These are phyloP conservation scores for Pseudognaphalium luteoalbum DNA, from an alignment of 129 eudicot species.

Conservation along the genomic window DNA sequence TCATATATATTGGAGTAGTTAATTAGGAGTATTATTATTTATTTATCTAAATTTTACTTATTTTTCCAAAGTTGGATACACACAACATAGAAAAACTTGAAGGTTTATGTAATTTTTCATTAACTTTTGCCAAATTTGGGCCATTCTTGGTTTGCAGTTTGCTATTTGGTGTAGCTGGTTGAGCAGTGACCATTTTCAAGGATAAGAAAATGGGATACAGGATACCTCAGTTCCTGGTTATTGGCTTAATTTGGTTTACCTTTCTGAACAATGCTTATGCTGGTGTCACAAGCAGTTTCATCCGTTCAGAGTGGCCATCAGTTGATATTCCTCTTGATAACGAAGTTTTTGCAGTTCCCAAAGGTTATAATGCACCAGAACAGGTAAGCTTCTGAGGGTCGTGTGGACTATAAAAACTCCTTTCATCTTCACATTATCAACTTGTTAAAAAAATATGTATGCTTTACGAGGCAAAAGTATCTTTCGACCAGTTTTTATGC, in stretches of 20 bases:
- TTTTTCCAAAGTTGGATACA: too few species aligned
- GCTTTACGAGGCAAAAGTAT: neutral
- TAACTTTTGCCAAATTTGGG: neutral
- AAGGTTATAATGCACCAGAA: conserved; percentile 86
- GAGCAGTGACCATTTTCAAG: conserved; percentile 4
- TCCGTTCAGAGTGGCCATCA: conserved; percentile 84
- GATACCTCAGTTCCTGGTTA: conserved; percentile 43
- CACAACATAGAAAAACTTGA: too few species aligned
- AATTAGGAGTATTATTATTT: too few species aligned
- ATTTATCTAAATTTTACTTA: too few species aligned
- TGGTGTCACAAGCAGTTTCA: conserved; percentile 74
- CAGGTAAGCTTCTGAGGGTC: conserved; percentile 49
- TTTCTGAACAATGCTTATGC: conserved; percentile 46
- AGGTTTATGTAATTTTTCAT: too few species aligned
- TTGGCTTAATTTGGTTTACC: conserved; percentile 41
- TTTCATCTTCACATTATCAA: neutral
- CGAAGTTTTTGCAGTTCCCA: conserved; percentile 71
- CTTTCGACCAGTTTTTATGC: neutral
- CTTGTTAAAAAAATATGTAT: neutral
- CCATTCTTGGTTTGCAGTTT: conserved; percentile 20
- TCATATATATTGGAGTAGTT: too few species aligned
- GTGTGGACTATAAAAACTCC: neutral
- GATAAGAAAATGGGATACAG: conserved; percentile 37
- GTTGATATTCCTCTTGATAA: conserved; percentile 84
- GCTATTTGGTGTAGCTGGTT: conserved; percentile 27